Percentiles rank a stretch among this genome's conserved stretches.
phyloP scores from a whole-genome alignment of 345 rosid species.

The Schrenkiella parvula region DNA sequence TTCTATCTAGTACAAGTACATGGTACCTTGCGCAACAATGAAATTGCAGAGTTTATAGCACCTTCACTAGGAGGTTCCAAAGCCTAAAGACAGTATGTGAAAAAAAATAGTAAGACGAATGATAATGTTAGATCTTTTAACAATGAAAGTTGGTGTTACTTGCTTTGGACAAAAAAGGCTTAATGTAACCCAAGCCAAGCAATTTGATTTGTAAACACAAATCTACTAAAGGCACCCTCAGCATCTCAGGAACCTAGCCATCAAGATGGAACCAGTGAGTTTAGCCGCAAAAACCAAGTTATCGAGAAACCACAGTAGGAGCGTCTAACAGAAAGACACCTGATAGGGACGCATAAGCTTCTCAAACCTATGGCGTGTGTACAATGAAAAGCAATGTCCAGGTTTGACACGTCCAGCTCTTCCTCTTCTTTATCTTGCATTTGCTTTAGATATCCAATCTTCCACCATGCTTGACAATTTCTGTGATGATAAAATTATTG shows the following conservation, averaged over 20 bases:
- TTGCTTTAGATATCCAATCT: conserved; percentile 97
- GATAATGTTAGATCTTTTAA: not conserved
- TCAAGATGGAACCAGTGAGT: conserved; percentile 14
- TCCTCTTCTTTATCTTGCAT: conserved; percentile 80
- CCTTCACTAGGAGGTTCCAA: conserved; percentile 85
- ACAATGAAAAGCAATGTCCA: conserved; percentile 79
- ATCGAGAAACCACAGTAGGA: conserved; percentile 4
- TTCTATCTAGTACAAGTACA: not conserved
- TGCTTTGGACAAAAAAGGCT: conserved; percentile 68
- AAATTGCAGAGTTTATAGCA: conserved; percentile 72
- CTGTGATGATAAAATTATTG: conserved; percentile 37
- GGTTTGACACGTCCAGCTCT: conserved; percentile 97
- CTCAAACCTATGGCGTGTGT: conserved; percentile 69
- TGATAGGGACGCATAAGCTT: conserved; percentile 87
- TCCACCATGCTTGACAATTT: conserved; percentile 95
- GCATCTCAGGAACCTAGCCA: conserved; percentile 88
- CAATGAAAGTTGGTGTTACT: conserved; percentile 5
- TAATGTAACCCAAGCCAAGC: conserved; percentile 72
- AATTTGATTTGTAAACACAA: conserved; percentile 85
- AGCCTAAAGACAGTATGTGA: conserved; percentile 49
- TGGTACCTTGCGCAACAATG: conserved; percentile 71
- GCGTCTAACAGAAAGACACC: conserved; percentile 32
- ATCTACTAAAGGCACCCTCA: conserved; percentile 85
- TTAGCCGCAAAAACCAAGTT: not conserved
- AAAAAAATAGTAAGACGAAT: conserved; percentile 12